Evolutionary conservation across 176 grass and related monocot genomes (phyloP), one percentile per base, ranked within the genome.

Genomic region (Aegilops umbellulata): DNA sequence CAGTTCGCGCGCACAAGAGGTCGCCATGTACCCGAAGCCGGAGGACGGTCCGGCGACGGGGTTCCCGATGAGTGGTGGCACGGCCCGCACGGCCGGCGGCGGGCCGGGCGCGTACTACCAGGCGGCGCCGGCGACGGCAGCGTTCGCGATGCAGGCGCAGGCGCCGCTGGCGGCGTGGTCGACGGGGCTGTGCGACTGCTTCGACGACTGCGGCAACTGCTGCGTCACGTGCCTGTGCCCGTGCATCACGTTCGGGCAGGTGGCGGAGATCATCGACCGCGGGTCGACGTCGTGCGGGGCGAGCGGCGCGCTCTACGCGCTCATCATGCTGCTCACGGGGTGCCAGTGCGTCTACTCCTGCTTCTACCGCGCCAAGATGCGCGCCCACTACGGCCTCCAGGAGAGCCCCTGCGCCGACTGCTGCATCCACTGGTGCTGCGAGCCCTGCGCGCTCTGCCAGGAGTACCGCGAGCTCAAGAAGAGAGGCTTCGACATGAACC

Each of bases 311-410:
- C 81, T 92, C 6, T 95, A 92, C 79, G 7, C 85, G 80, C 87
- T 68, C 39, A 38, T 95, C 65, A 51, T 83, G 79, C 65, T 72
- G 24, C 75, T 95, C 65, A 90, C 90, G 0, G 72, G 90, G 0
- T 95, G 90, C 84, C 85, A 95, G 12, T 95, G 90, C 65, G 10
- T 95, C 65, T 95, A 84, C 88, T 92, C 93, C 60, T 95, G 93
- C 88, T 92, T 92, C 88, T 95, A 95, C 87, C 90, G 93, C 76
- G 55, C 82, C 66, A 95, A 92, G 82, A 79, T 95, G 82, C 83
- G 93, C 36, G 78, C 90, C 0, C 85, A 92, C 36, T 95, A 90
- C 83, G 86, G 86, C 13, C 84, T 95, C 3, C 66, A 25, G 49
- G 90, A 90, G 79, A 74, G 53, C 49, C 90, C 90, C 66, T 95